Percentiles rank a stretch among this genome's conserved stretches.
phyloP scores from a whole-genome alignment of 495 filamentous ascomycete genomes.

The Daldinia caldariorum region DNA sequence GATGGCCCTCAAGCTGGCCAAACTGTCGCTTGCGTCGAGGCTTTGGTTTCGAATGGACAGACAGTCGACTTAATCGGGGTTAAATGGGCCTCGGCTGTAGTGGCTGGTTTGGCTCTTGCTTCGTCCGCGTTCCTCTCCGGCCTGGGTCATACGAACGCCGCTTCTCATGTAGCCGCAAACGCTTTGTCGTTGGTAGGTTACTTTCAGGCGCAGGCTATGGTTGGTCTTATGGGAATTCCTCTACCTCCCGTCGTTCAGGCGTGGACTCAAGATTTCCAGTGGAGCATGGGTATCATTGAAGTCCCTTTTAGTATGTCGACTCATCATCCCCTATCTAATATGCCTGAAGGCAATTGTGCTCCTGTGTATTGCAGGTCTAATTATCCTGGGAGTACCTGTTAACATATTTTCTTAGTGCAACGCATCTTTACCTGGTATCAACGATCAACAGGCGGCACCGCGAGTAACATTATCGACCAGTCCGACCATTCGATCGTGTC shows the following conservation, averaged over 20 bases:
- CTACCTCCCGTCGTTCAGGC: conserved; percentile 89
- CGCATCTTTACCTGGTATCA: conserved; percentile 95
- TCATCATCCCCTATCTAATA: background rate
- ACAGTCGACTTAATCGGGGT: conserved; percentile 91
- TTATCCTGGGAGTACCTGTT: conserved; percentile 14
- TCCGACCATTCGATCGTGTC: conserved; percentile 76
- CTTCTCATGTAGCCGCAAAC: conserved; percentile 93
- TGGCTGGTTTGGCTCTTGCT: conserved; percentile 83
- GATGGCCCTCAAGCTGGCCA: conserved; percentile 59
- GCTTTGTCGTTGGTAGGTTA: conserved; percentile 91
- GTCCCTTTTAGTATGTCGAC: conserved; percentile 62
- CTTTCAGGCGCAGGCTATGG: conserved; percentile 94
- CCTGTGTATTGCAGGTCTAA: conserved; percentile 53
- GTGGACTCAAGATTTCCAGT: conserved; percentile 98
- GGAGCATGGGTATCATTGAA: conserved; percentile 96
- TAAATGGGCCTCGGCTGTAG: conserved; percentile 89
- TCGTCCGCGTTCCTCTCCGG: conserved; percentile 84
- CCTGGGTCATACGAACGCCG: conserved; percentile 92
- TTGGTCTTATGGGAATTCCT: conserved; percentile 83
- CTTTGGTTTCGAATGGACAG: conserved; percentile 87
- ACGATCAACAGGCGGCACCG: conserved; percentile 87
- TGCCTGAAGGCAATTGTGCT: conserved; percentile 48
- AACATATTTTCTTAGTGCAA: conserved; percentile 64
- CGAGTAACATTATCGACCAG: conserved; percentile 83
- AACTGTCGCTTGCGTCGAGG: conserved; percentile 87